Conservation (phyloP, 768 basidiomycete genomes). For the Auricularia sp. region DNA sequence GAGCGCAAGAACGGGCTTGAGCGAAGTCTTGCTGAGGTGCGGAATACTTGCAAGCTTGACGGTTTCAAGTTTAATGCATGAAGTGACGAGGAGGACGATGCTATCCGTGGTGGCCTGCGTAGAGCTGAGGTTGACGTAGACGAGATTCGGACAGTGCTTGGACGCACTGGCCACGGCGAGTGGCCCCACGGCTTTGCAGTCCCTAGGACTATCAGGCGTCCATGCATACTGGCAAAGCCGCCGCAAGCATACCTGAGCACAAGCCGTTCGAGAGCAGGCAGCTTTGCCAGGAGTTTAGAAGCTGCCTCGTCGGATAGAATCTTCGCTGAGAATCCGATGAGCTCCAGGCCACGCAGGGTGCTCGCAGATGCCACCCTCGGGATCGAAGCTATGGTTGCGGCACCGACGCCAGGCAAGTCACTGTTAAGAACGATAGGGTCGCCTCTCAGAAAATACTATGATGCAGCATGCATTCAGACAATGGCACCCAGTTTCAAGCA, state of each 20-base stretch:
- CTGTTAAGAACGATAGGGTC: conserved; percentile 35
- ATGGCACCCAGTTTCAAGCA: neutral
- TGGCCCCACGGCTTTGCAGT: conserved; percentile 44
- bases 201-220: conserved; percentile 26
- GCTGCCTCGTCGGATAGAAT: conserved; percentile 44
- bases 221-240: neutral
- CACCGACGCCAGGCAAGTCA: conserved; percentile 43
- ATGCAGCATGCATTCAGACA: neutral
- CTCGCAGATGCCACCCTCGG: conserved; percentile 20
- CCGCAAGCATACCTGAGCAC: conserved; percentile 40
- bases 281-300: conserved; percentile 36
- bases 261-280: conserved; percentile 37
- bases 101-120: conserved; percentile 40
- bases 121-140: conserved; percentile 47
- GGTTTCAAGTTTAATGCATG: conserved; percentile 32
- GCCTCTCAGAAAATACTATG: conserved; percentile 52
- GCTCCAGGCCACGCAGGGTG: conserved; percentile 36
- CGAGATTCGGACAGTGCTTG: conserved; percentile 33
- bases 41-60: conserved; percentile 40
- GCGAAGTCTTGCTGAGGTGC: conserved; percentile 11
- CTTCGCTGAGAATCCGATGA: conserved; percentile 34
- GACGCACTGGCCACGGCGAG: conserved; percentile 38
- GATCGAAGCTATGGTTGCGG: conserved; percentile 40
- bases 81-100: neutral
- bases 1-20: conserved; percentile 2